Base-by-base conservation (phyloP, 371 early-diverging fungal species). In the Mortierella sp. region DNA sequence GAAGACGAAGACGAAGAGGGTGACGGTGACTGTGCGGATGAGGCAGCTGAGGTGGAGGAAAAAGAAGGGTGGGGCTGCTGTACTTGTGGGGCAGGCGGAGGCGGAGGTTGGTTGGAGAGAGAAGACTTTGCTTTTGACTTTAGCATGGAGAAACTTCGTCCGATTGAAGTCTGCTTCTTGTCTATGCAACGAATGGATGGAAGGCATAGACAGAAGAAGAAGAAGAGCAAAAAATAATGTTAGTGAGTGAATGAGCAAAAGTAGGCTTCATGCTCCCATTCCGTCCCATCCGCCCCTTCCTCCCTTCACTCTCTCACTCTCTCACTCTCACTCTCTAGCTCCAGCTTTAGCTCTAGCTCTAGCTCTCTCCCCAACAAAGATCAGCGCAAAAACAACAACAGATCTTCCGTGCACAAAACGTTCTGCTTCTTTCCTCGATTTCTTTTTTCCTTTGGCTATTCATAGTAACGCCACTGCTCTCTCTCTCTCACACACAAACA, bases 111-210 rank as follows among this genome's bases (percentile, higher is more conserved):
- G 16, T 51, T 51, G 16, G 24, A 12, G 16, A 28, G 55, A 55
- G 55, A 55, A 28, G 55, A 55, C 30, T 28, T 28, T 55, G 55
- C 55, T 55, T 55, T 55, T 30, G 55, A 55, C 28, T 30, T 55
- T 28, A 55, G 55, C 28, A 55, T 55, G 18, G 55, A 55, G 30
- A 55, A 55, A 28, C 55, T 55, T 55, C 55, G 24, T 18, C 30
- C 28, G 30, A 55, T 28, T 24, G 55, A 55, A 55, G 55, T 12
- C 11, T 55, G 24, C 3, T 55, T 55, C 28, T 55, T 55, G 40
- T 39, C 40, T 60, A 20, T n/a, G 58, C 28, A 58, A 30, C 9
- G 30, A 28, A 24, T 8, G 30, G 28, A 30, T 24, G 26, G 26
- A 24, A 26, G 8, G 18, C 30, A 28, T 24, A 18, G 39, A 22